Evolutionary conservation across 2,329 filamentous ascomycete species (phyloP), one percentile per base, ranked within the genome.

Genomic region (Colletotrichum plurivorum): DNA sequence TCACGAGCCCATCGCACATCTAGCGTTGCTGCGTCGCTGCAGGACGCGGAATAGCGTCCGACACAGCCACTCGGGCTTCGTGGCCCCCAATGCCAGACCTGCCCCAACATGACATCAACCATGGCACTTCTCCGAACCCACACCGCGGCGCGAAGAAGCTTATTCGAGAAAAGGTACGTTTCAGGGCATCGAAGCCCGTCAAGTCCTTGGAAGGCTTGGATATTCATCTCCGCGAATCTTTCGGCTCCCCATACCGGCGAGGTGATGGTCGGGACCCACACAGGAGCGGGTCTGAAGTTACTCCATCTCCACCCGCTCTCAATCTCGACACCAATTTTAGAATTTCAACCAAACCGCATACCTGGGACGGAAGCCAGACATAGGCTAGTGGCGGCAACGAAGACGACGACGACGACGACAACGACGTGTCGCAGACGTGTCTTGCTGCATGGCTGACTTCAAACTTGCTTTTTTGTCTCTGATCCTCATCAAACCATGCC

Each of bases 61-160:
- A 49, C 67, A 70, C 25, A 70, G 67, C 67, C 67, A 67, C 67
- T n/a, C 57, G 31, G 63, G 56, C 56, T 58, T 57, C 46, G 63
- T 68, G 57, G 57, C 57, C 52, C 67, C 63, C 48, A 68, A 67
- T 36, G 27, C 20, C 63, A 54, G 63, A 53, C 48, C 18, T 49
- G 54, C 41, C 25, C 66, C 49, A 18, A 57, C n/a, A 70, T 70
- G 67, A 58, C 63, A 70, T 63, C 63, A 57, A 67, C 36, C 56
- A 49, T 27, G 56, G 45, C 27, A 48, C 27, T 27, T 39, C 52
- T 55, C 31, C 36, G 56, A 65, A 55, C 54, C 61, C 65, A 58
- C 65, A 64, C 20, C 55, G 55, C 66, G 66, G 66, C 66, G 66
- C 49, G 66, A 69, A 69, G 63, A 70, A 70, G 67, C 67, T 70